Conservation (phyloP, 2,329 filamentous ascomycete species). For the Neurospora sp. region DNA sequence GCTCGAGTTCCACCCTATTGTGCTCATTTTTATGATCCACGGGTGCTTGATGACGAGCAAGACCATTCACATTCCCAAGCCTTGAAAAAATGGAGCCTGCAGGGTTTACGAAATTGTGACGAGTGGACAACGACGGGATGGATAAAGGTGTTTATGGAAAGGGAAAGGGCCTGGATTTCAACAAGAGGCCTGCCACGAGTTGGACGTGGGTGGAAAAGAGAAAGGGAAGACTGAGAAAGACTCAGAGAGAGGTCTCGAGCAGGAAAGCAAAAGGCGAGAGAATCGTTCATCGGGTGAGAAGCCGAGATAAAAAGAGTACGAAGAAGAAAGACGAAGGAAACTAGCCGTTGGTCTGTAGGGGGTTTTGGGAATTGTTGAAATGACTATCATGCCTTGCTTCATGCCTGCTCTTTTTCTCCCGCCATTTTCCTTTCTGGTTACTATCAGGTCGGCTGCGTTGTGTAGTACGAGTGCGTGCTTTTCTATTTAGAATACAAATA, state of each 20-base stretch:
- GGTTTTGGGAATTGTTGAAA: not conserved
- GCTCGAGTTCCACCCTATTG: constrained; percentile 78
- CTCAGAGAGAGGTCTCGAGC: not conserved
- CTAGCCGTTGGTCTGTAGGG: not conserved
- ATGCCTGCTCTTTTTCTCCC: not conserved
- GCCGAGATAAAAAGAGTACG: not conserved
- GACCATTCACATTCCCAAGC: constrained; percentile 91
- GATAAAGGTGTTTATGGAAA: not conserved
- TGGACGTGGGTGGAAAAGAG: not conserved
- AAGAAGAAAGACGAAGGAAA: not conserved
- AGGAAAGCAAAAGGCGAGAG: not conserved
- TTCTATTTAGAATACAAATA: not conserved
- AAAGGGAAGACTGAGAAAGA: not conserved
- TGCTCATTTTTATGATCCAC: constrained; percentile 72
- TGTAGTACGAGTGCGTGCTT: not conserved
- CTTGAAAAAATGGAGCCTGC: constrained; percentile 23
- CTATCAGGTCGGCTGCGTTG: not conserved
- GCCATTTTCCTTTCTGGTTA: not conserved
- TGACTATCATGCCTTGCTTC: not conserved
- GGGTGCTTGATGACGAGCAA: constrained; percentile 94
- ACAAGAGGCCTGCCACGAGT: not conserved
- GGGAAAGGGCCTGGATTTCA: not conserved
- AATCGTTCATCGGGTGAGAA: not conserved
- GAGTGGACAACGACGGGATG: not conserved
- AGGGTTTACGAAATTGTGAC: not conserved